Evolutionary conservation across 2,329 filamentous ascomycete species (phyloP), one percentile per base, ranked within the genome.

Genomic region (Colletotrichum sp.): DNA sequence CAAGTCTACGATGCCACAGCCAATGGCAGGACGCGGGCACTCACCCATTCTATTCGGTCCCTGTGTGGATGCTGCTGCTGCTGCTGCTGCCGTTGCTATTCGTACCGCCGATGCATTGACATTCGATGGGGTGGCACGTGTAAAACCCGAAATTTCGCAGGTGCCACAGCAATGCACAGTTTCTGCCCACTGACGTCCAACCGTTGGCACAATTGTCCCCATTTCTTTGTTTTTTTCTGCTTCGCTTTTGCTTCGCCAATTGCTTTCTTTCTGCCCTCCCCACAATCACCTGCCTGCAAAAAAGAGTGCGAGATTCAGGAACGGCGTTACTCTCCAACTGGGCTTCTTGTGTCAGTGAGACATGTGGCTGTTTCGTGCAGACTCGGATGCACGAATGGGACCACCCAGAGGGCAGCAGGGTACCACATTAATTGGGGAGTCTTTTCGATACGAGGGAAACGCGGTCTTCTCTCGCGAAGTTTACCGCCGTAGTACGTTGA

Each of bases 361-460:
- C 70, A 73, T 65, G 69, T 59, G 70, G 64, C 59, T 69, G 73
- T 76, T 64, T 65, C 57, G 64, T 36, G 44, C 57, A 68, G 73
- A 64, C 70, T 49, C 39, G 34, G 34, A 49, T 32, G 63, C 30
- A 59, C 64, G 59, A 69, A 65, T 73, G 70, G 70, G 49, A 15
- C 70, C 64, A 64, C 22, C 55, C 57, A 19, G 29, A 62, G 29
- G 11, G 27, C 25, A 22, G 27, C 27, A 59, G n/a, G 55, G 61
- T 30, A 30, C 63, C 72, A 66, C 39, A 30, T 30, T 44, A 30
- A 55, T 67, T 67, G 62, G 27, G 52, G 1, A 8, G n/a, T 22
- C 36, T 25, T 59, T 39, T 29, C 44, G 16, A 32, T 68, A 71
- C 36, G 62, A 72, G 29, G 30, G 29, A 22, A 34, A 49, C 22